Percentiles rank a stretch among this genome's conserved stretches.
Evolutionary conservation across 768 basidiomycete genomes (phyloP).

Genomic region (Panellus pusillus): DNA sequence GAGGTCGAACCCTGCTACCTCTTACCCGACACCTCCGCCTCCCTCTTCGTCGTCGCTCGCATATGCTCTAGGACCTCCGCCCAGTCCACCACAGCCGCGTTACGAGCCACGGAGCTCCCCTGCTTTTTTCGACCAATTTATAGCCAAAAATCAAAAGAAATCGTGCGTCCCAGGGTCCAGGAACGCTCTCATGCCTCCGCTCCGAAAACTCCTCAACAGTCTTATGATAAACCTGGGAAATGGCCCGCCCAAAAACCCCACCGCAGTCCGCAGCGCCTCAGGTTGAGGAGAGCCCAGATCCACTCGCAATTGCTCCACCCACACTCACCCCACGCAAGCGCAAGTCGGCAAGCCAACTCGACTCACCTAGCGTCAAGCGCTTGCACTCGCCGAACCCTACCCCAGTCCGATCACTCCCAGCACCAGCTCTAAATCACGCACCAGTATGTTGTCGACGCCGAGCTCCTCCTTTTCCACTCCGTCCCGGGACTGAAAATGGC

Average conservation of each 20-base stretch:
- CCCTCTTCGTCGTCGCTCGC: constrained; percentile 68
- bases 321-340: constrained; percentile 68
- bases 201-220: no score
- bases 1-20: constrained; percentile 54
- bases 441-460: constrained; percentile 34
- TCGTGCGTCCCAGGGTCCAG: constrained; percentile 15
- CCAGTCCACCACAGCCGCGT: constrained; percentile 22
- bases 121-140: constrained; percentile 65
- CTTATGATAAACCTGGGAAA: constrained; percentile 9
- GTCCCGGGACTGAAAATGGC: constrained; percentile 37
- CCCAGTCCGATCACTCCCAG: constrained; percentile 34
- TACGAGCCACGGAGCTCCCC: constrained; percentile 60
- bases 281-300: constrained; percentile 51
- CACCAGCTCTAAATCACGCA: constrained; percentile 17
- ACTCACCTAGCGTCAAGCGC: constrained; percentile 68
- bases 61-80: constrained; percentile 55
- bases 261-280: constrained; percentile 12
- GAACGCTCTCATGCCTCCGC: background rate
- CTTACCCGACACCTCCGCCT: constrained; percentile 74
- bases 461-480: constrained; percentile 27
- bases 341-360: constrained; percentile 58
- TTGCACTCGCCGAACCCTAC: constrained; percentile 32
- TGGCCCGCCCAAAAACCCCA: constrained; percentile 14
- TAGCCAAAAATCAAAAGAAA: constrained; percentile 56
- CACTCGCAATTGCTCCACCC: constrained; percentile 43